Base-by-base conservation (phyloP, 2,329 filamentous ascomycete genomes). In the Penicillium rolfsii region DNA sequence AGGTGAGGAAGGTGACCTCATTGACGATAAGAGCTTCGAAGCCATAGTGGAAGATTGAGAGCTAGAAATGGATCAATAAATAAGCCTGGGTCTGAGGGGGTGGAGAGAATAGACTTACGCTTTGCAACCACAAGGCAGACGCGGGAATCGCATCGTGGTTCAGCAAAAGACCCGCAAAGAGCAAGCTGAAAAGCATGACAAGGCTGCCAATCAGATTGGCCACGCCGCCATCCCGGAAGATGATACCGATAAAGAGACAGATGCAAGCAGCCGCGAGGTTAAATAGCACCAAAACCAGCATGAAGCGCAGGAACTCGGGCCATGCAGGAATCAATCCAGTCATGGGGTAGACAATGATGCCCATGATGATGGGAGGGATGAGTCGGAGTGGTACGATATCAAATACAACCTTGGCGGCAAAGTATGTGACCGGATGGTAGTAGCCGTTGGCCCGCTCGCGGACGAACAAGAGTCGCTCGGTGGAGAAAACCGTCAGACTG, bases 21-120 rank as follows among this genome's bases (percentile, higher is more conserved):
- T 98, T 99, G 69, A 99, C 95, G 64, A 98, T 96, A 14, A 99
- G 85, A 1, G 91, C 91, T 81, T 99, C 95, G 70, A 98, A 98
- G 5, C 90, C 94, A 73, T 96, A 99, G 75, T 99, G 95, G 84
- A 99, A 99, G 64, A 99, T 99, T 1, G 93, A 97, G 8, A 99
- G 81, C 79, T 89, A 46, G 67, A 30, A 56, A 28, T 5, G 11
- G 4, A 19, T 77, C 69, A 80, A 72, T 60, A 59, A 48, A 66
- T 33, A 14, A 60, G 36, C 33, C 55, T 7, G 5, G 28, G 46
- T 36, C 24, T 4, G 16, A 22, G 6, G 16, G 38, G 14, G 4
- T 14, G 1, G 11, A 22, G n/a, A 4, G 24, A 19, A 9, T 24
- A 59, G 57, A 82, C 85, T 80, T 79, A 89, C 86, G 53, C 86